These are phyloP conservation scores for Camelina neglecta DNA, from an alignment of 345 rosid genomes.

Conservation along the genomic window DNA sequence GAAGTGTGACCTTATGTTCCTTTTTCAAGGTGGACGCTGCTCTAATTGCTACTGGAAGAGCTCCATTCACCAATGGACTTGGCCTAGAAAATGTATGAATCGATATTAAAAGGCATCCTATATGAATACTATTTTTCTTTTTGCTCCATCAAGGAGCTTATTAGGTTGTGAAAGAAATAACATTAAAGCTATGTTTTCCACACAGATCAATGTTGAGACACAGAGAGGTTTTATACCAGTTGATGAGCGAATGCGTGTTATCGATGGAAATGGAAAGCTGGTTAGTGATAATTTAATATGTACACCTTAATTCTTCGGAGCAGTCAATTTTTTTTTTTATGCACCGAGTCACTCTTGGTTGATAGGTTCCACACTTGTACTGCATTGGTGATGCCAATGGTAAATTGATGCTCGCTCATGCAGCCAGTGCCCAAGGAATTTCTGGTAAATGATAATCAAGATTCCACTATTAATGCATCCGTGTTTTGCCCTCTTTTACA, in stretches of 20 bases:
- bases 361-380: constrained; percentile 82
- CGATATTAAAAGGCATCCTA: not conserved
- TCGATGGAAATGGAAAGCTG: constrained; percentile 81
- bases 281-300: constrained; percentile 46
- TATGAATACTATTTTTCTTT: not conserved
- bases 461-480: not conserved
- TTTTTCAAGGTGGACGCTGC: constrained; percentile 87
- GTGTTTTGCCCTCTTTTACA: not conserved
- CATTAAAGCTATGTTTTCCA: constrained; percentile 1
- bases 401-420: constrained; percentile 99
- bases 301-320: constrained; percentile 18
- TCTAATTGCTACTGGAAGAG: constrained; percentile 98
- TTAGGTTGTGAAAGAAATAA: constrained; percentile 14
- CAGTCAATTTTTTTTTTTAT: not conserved
- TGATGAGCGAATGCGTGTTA: constrained; percentile 87
- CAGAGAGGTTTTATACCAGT: constrained; percentile 96
- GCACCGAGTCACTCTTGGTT: constrained; percentile 27
- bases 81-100: constrained; percentile 87
- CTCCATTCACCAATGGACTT: constrained; percentile 96
- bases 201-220: constrained; percentile 84
- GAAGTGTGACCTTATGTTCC: constrained; percentile 32
- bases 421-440: constrained; percentile 99
- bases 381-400: constrained; percentile 99
- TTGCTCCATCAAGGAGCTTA: not conserved
- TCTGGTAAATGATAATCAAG: constrained; percentile 58